Evolutionary conservation across 305 asterid species (phyloP).

Genomic region (Fraxinus dipetala): DNA sequence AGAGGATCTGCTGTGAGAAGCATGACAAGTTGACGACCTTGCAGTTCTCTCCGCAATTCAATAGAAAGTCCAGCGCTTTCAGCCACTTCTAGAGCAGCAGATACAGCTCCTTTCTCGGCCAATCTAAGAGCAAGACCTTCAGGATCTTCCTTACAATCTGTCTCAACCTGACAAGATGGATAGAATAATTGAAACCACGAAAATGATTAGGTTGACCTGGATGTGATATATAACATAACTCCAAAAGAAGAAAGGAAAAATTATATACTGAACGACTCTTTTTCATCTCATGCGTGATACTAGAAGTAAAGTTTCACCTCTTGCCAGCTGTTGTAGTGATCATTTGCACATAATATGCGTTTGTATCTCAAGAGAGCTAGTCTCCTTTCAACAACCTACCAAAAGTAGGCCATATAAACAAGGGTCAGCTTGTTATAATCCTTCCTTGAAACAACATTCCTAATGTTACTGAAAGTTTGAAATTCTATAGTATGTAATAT

Average conservation of each 20-base stretch:
- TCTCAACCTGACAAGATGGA: constrained; percentile 64
- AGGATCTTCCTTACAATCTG: constrained; percentile 89
- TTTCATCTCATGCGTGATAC: constrained; percentile 23
- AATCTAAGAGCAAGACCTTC: constrained; percentile 97
- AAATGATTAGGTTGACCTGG: constrained; percentile 12
- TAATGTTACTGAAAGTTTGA: constrained; percentile 11
- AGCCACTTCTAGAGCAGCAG: constrained; percentile 94
- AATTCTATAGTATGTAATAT: constrained; percentile 15
- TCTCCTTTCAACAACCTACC: constrained; percentile 78
- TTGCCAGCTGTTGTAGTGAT: constrained; percentile 85
- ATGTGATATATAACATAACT: constrained; percentile 1
- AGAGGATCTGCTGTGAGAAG: constrained; percentile 96
- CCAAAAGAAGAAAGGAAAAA: constrained; percentile 16
- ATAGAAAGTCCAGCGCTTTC: constrained; percentile 92
- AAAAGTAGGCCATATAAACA: constrained; percentile 22
- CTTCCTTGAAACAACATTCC: constrained; percentile 19
- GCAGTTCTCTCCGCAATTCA: constrained; percentile 93
- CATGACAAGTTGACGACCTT: constrained; percentile 99
- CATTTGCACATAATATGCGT: constrained; percentile 91
- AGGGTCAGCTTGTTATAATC: constrained; percentile 23
- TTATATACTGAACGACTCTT: background rate
- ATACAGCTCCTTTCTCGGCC: constrained; percentile 97
- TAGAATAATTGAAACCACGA: constrained; percentile 8
- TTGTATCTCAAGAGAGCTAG: constrained; percentile 84
- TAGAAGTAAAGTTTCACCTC: constrained; percentile 54